Conservation (phyloP, 805 yeast species). For the Pichia thaimueangensis region DNA sequence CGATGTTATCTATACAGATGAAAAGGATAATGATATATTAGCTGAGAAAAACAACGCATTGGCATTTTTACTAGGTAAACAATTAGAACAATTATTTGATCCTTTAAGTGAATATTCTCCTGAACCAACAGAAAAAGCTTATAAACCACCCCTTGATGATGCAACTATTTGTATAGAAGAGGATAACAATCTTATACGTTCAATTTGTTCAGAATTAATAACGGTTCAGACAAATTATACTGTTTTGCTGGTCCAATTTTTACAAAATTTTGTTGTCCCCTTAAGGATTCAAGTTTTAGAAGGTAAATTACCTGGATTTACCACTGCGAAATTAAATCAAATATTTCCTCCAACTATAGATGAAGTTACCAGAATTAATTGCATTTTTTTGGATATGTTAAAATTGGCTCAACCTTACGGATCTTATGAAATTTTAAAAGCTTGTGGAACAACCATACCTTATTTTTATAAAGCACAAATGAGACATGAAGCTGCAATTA, state of each 20-base stretch:
- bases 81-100: conserved; percentile 81
- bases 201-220: conserved; percentile 61
- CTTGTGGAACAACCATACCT: conserved; percentile 77
- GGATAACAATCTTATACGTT: conserved; percentile 33
- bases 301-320: conserved; percentile 43
- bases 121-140: conserved; percentile 69
- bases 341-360: conserved; percentile 94
- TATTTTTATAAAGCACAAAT: conserved; percentile 89
- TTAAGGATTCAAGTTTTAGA: conserved; percentile 63
- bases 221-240: conserved; percentile 71
- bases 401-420: conserved; percentile 64
- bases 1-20: conserved; percentile 63
- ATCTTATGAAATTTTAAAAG: conserved; percentile 67
- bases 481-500: conserved; percentile 90
- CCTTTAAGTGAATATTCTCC: conserved; percentile 90
- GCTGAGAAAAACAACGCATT: conserved; percentile 63
- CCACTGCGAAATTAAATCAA: conserved; percentile 62
- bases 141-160: conserved; percentile 47
- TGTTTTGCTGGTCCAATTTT: conserved; percentile 59
- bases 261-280: conserved; percentile 76
- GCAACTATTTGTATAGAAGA: background rate
- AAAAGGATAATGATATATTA: conserved; percentile 15
- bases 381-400: conserved; percentile 73
- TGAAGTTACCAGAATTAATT: conserved; percentile 85
- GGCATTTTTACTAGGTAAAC: conserved; percentile 75